A percentile compares a stretch with the other conserved stretches of the same genome.
Evolutionary conservation across 805 yeast species (phyloP).

Genomic region (Blastobotrys peoriensis): DNA sequence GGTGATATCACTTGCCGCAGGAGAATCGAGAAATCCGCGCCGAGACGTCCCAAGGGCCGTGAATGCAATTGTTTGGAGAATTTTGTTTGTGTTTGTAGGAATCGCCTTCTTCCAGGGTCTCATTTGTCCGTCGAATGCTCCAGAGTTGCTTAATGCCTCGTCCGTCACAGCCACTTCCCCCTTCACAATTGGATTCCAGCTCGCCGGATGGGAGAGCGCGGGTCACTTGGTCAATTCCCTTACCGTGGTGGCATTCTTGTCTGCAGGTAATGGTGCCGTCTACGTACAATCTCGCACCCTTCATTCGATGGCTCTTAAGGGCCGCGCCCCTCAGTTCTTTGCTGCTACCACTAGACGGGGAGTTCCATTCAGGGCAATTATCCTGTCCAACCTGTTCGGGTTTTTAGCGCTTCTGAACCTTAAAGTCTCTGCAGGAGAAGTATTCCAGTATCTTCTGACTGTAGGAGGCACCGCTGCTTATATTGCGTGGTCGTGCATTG

Average conservation of each 20-base stretch:
- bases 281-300: slow-evolving; percentile 65
- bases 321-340: slow-evolving; percentile 67
- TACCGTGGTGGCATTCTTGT: slow-evolving; percentile 65
- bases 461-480: slow-evolving; percentile 72
- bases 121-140: slow-evolving; percentile 64
- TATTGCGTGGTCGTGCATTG: slow-evolving; percentile 67
- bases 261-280: slow-evolving; percentile 78
- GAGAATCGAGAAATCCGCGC: slow-evolving; percentile 70
- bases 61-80: slow-evolving; percentile 63
- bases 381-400: slow-evolving; percentile 47
- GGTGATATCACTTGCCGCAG: slow-evolving; percentile 77
- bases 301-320: slow-evolving; percentile 63
- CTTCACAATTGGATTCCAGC: slow-evolving; percentile 71
- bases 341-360: slow-evolving; percentile 57
- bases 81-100: slow-evolving; percentile 60
- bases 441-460: slow-evolving; percentile 50
- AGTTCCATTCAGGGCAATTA: slow-evolving; percentile 58
- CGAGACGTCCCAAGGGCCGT: slow-evolving; percentile 71
- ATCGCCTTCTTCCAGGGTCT: slow-evolving; percentile 77
- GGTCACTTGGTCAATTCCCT: slow-evolving; percentile 77
- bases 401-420: slow-evolving; percentile 66
- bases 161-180: slow-evolving; percentile 58
- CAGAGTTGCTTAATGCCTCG: slow-evolving; percentile 46
- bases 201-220: slow-evolving; percentile 53
- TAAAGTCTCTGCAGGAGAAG: slow-evolving; percentile 27